Evolutionary conservation across 106 monocot species (phyloP).

Genomic region (Cymbidium sinense): DNA sequence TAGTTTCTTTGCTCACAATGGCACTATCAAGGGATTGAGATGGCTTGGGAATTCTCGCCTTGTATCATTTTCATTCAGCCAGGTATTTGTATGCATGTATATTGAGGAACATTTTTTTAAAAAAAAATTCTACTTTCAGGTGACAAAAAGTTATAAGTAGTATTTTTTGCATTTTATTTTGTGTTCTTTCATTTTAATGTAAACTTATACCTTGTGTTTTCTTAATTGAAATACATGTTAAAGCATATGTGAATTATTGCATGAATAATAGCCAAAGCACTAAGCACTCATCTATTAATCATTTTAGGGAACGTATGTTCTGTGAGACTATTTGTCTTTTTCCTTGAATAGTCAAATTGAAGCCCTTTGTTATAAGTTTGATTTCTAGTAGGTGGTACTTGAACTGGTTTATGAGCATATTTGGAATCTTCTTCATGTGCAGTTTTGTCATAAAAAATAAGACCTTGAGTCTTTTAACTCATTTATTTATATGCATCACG

Average conservation of each 20-base stretch:
- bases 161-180: not conserved
- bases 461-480: too few relatives aligned
- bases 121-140: not conserved
- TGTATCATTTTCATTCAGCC: conserved; percentile 89
- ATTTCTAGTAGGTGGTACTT: too few relatives aligned
- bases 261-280: not conserved
- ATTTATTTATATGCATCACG: too few relatives aligned
- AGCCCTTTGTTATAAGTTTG: too few relatives aligned
- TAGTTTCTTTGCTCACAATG: conserved; percentile 90
- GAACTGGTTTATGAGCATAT: too few relatives aligned
- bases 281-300: not conserved
- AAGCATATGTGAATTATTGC: not conserved
- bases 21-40: conserved; percentile 73
- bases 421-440: too few relatives aligned
- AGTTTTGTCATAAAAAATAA: too few relatives aligned
- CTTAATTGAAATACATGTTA: not conserved
- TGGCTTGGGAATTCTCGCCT: conserved; percentile 99
- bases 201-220: not conserved
- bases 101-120: not conserved
- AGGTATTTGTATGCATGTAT: conserved; percentile 31
- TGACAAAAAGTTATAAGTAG: not conserved
- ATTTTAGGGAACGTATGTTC: not conserved
- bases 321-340: not conserved
- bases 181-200: too few relatives aligned
- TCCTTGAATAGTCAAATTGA: too few relatives aligned